Percentiles rank a stretch among this genome's conserved stretches.
These are phyloP conservation scores for Xerophyta viscosa DNA, from an alignment of 106 monocot species.

Conservation along the genomic window DNA sequence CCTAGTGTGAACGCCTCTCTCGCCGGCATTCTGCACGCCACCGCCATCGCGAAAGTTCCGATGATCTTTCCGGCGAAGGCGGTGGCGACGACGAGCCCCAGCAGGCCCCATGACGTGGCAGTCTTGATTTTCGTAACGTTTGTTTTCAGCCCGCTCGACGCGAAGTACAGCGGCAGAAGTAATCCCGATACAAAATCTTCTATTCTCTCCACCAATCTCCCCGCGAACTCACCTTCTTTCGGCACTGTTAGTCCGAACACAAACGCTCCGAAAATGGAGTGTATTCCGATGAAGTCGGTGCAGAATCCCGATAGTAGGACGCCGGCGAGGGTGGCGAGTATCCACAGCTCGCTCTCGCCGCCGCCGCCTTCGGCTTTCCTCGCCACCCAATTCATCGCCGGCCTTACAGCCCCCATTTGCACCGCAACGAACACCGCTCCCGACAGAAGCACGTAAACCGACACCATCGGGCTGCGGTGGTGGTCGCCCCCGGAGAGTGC, in stretches of 20 bases:
- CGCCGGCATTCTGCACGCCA: slow-evolving; percentile 32
- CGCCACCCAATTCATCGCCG: slow-evolving; percentile 48
- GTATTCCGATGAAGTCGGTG: slow-evolving; percentile 72
- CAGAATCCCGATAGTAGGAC: slow-evolving; percentile 56
- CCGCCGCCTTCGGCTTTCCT: slow-evolving; percentile 22
- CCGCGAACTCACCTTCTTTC: slow-evolving; percentile 61
- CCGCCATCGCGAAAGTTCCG: slow-evolving; percentile 36
- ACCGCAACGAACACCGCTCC: slow-evolving; percentile 44
- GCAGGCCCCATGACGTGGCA: slow-evolving; percentile 39
- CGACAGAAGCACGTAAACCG: slow-evolving; percentile 51
- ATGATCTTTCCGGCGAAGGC: slow-evolving; percentile 49
- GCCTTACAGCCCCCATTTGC: slow-evolving; percentile 30
- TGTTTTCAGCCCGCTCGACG: slow-evolving; percentile 72
- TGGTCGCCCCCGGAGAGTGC: slow-evolving; percentile 47
- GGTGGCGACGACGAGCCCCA: slow-evolving; percentile 40
- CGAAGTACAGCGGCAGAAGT: slow-evolving; percentile 78
- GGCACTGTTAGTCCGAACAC: slow-evolving; percentile 66
- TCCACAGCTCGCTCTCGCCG: slow-evolving; percentile 46
- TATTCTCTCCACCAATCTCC: slow-evolving; percentile 49
- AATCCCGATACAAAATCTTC: slow-evolving; percentile 84
- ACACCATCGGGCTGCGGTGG: slow-evolving; percentile 45
- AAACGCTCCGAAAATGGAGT: slow-evolving; percentile 85
- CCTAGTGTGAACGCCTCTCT: slow-evolving; percentile 50
- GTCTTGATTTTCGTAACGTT: slow-evolving; percentile 43
- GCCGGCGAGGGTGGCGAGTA: slow-evolving; percentile 35